These are phyloP conservation scores for Mitragyna speciosa DNA, from an alignment of 257 asterid species.

Conservation along the genomic window DNA sequence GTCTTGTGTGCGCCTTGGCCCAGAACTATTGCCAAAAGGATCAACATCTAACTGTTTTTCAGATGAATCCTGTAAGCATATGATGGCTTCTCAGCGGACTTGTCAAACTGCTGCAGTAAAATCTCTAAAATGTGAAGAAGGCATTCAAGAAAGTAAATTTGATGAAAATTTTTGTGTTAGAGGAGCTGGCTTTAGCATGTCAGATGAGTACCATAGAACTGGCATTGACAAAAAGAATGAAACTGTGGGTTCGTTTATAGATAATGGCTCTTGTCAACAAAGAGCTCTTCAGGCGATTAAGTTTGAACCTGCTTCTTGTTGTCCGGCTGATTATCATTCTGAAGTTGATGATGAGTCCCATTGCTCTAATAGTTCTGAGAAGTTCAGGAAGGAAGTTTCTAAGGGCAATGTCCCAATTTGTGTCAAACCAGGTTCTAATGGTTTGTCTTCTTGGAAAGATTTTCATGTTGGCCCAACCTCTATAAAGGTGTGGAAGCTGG, in stretches of 20 bases:
- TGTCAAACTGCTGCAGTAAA: neutral
- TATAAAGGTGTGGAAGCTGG: neutral
- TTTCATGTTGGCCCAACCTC: constrained; percentile 1
- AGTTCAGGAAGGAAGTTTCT: constrained; percentile 1
- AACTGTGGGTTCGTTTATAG: neutral
- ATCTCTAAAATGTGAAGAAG: neutral
- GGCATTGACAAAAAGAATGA: too few species aligned
- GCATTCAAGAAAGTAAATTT: neutral
- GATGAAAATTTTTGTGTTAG: neutral
- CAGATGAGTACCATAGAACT: too few species aligned
- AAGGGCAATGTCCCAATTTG: neutral
- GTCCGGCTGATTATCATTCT: neutral
- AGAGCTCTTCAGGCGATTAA: neutral
- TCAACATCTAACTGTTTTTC: neutral
- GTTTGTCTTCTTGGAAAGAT: constrained; percentile 9
- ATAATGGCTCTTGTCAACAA: neutral
- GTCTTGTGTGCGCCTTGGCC: neutral
- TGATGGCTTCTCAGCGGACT: neutral
- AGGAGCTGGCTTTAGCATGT: neutral
- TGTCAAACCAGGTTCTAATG: neutral
- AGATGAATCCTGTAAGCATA: neutral
- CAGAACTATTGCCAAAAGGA: neutral
- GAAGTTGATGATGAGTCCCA: neutral
- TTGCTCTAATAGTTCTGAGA: neutral
- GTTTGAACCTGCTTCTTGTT: neutral